Conservation (phyloP, 495 filamentous ascomycete genomes). For the Penicillium ucsense region DNA sequence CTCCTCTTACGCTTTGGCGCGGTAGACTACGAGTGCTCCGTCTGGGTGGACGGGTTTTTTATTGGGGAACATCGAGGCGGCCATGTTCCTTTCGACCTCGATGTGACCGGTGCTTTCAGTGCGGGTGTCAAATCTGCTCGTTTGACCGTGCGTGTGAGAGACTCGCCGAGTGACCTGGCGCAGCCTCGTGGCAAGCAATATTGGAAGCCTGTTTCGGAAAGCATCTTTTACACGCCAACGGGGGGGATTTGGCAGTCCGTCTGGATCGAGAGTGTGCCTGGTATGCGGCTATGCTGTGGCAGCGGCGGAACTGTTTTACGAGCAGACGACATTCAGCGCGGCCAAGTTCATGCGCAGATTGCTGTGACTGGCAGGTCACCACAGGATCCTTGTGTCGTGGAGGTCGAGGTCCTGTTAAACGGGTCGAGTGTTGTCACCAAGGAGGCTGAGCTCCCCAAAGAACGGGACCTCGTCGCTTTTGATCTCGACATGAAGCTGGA, state of each 20-base stretch:
- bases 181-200: conserved; percentile 34
- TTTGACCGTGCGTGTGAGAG: conserved; percentile 21
- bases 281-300: conserved; percentile 13
- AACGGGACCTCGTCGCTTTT: conserved; percentile 14
- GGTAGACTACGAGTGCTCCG: conserved; percentile 27
- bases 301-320: conserved; percentile 26
- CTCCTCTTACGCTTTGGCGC: conserved; percentile 28
- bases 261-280: conserved; percentile 30
- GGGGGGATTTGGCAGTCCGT: conserved; percentile 30
- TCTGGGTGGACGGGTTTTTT: conserved; percentile 21
- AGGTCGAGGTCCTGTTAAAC: conserved; percentile 17
- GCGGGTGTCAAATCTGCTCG: neutral
- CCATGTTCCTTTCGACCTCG: conserved; percentile 30
- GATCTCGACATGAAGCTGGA: conserved; percentile 17
- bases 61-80: conserved; percentile 24
- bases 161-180: conserved; percentile 25
- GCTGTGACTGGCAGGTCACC: conserved; percentile 12
- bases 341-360: conserved; percentile 16
- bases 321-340: conserved; percentile 22
- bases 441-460: conserved; percentile 3
- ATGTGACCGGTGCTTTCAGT: conserved; percentile 18
- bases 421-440: conserved; percentile 10
- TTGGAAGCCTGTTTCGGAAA: conserved; percentile 29
- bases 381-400: conserved; percentile 7
- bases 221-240: conserved; percentile 31